Percentiles rank a stretch among this genome's conserved stretches.
Conservation (phyloP, 78 protist genomes). For the Dictyostelium firmibasis region DNA sequence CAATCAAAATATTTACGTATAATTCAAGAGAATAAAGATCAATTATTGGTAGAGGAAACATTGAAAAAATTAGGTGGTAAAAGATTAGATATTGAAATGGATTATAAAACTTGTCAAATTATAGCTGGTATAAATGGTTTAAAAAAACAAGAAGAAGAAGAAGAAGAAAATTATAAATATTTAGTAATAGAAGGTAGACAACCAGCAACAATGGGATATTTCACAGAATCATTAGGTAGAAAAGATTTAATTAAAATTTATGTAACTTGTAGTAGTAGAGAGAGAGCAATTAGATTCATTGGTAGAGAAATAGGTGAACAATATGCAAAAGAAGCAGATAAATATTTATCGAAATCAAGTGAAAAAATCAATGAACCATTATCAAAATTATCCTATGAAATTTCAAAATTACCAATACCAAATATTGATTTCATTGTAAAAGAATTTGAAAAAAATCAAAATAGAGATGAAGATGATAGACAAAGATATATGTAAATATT, state of each 20-base stretch:
- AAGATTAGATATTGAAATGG: constrained; percentile 55
- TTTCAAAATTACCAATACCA: constrained; percentile 39
- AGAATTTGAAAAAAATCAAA: constrained; percentile 46
- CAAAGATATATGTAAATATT: constrained; percentile 63
- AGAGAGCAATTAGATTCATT: constrained; percentile 42
- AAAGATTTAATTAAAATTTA: constrained; percentile 24
- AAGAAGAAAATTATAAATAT: neutral
- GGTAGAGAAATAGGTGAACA: constrained; percentile 35
- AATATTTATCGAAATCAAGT: neutral
- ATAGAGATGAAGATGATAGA: constrained; percentile 68
- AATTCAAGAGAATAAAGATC: neutral
- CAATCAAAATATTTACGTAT: constrained; percentile 16
- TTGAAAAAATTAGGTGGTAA: constrained; percentile 7
- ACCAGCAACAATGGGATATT: constrained; percentile 40
- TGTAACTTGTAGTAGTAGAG: constrained; percentile 20
- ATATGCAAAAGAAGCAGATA: neutral
- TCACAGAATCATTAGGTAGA: neutral
- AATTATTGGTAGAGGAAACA: neutral
- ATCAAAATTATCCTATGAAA: neutral
- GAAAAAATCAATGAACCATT: neutral
- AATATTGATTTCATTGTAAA: neutral
- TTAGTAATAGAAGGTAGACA: constrained; percentile 66
- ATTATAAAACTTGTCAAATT: constrained; percentile 34
- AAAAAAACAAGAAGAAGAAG: neutral
- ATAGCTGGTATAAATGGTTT: neutral